Conservation (phyloP, 2,329 filamentous ascomycete species). For the Stagonosporopsis tanaceti region DNA sequence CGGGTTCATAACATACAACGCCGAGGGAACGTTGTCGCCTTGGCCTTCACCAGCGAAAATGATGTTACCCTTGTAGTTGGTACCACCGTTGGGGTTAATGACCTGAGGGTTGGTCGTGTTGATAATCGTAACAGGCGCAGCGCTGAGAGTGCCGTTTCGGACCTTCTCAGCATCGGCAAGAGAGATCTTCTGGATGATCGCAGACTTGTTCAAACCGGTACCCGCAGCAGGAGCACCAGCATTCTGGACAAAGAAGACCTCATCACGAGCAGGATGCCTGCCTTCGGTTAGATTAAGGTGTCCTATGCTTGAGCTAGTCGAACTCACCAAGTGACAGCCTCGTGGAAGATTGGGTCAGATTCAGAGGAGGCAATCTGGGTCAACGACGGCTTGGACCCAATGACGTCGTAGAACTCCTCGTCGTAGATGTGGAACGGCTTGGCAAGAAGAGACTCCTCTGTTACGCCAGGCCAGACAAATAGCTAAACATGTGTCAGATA, state of each 20-base stretch:
- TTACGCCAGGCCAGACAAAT: slow-evolving; percentile 34
- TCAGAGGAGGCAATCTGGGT: slow-evolving; percentile 33
- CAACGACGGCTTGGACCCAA: slow-evolving; percentile 32
- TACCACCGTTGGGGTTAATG: slow-evolving; percentile 36
- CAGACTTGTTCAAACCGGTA: slow-evolving; percentile 36
- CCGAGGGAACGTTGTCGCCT: slow-evolving; percentile 30
- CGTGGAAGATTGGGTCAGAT: slow-evolving; percentile 36
- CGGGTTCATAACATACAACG: slow-evolving; percentile 36
- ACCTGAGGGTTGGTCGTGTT: slow-evolving; percentile 36
- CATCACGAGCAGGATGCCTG: slow-evolving; percentile 29
- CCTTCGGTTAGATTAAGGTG: neutral
- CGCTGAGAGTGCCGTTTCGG: slow-evolving; percentile 30
- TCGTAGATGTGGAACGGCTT: slow-evolving; percentile 40
- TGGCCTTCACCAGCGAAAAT: slow-evolving; percentile 38
- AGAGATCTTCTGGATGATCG: slow-evolving; percentile 37
- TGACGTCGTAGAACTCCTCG: slow-evolving; percentile 37
- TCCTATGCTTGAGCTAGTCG: no score
- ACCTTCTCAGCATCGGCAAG: slow-evolving; percentile 35
- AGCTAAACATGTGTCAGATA: slow-evolving; percentile 22
- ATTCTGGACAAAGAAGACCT: slow-evolving; percentile 39
- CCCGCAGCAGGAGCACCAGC: slow-evolving; percentile 34
- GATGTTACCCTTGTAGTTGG: slow-evolving; percentile 33
- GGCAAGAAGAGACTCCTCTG: slow-evolving; percentile 27
- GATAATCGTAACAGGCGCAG: slow-evolving; percentile 32
- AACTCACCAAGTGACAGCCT: slow-evolving; percentile 34